These are phyloP conservation scores for Erysimum pusillum DNA, from an alignment of 441 rosid genomes.

Conservation along the genomic window DNA sequence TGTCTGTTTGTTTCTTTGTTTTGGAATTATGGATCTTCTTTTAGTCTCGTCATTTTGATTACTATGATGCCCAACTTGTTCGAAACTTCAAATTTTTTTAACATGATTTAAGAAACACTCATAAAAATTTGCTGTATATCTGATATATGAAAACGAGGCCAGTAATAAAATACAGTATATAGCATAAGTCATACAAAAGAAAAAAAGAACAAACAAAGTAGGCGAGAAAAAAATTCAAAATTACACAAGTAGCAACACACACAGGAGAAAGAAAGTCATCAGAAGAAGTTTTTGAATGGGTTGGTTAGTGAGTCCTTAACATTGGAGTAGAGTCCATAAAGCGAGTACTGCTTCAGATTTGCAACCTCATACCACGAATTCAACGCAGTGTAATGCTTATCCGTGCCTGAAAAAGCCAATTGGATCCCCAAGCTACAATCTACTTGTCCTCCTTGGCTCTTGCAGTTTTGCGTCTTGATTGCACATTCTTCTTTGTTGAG, in stretches of 20 bases:
- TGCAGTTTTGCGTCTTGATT: slow-evolving; percentile 70
- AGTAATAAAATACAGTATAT: slow-evolving; percentile 32
- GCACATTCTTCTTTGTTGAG: slow-evolving; percentile 88
- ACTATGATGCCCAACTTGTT: neutral
- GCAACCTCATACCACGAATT: slow-evolving; percentile 97
- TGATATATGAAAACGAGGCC: slow-evolving; percentile 1
- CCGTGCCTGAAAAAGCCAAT: slow-evolving; percentile 94
- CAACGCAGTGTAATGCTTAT: slow-evolving; percentile 80
- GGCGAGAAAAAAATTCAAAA: slow-evolving; percentile 27
- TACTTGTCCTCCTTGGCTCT: slow-evolving; percentile 70
- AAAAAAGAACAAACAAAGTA: slow-evolving; percentile 34
- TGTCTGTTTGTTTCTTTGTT: slow-evolving; percentile 10
- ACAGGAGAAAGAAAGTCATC: slow-evolving; percentile 44
- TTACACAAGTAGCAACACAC: slow-evolving; percentile 25
- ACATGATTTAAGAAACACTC: no score
- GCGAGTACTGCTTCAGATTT: slow-evolving; percentile 90
- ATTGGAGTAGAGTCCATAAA: slow-evolving; percentile 84
- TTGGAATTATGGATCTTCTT: neutral
- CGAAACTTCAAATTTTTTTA: no score
- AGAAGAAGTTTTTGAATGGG: slow-evolving; percentile 74
- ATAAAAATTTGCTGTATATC: no score
- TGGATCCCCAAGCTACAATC: slow-evolving; percentile 98
- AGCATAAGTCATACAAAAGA: slow-evolving; percentile 22
- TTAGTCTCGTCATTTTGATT: slow-evolving; percentile 9
- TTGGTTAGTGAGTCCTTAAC: slow-evolving; percentile 71